A percentile compares a stretch with the other conserved stretches of the same genome.
Conservation (phyloP, 768 basidiomycete species). For the Russula olivacea region DNA sequence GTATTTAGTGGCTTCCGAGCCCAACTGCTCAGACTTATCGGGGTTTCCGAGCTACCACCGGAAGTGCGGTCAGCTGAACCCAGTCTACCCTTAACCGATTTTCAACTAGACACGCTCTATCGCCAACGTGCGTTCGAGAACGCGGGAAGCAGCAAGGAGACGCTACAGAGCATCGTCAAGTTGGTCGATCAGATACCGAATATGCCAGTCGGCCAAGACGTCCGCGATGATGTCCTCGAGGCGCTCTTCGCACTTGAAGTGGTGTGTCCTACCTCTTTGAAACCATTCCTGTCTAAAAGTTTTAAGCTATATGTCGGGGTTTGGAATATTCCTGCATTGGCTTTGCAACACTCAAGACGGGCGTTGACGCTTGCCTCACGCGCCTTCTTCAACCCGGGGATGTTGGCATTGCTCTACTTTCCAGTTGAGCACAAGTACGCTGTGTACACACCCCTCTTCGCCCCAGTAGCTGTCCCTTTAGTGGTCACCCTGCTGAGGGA, state of each 20-base stretch:
- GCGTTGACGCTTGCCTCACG: constrained; percentile 65
- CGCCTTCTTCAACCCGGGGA: constrained; percentile 95
- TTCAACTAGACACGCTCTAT: constrained; percentile 79
- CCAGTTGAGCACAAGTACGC: constrained; percentile 97
- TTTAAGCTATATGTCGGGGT: constrained; percentile 39
- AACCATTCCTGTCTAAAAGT: neutral
- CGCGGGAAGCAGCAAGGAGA: constrained; percentile 58
- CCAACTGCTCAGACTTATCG: constrained; percentile 78
- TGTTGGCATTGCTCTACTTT: constrained; percentile 94
- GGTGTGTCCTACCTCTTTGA: constrained; percentile 40
- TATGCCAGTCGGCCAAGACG: constrained; percentile 84
- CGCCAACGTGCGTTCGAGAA: constrained; percentile 69
- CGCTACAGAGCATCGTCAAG: constrained; percentile 74
- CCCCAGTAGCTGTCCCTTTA: constrained; percentile 80
- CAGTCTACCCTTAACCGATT: constrained; percentile 44
- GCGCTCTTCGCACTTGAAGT: constrained; percentile 68
- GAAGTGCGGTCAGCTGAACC: constrained; percentile 34
- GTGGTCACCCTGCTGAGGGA: constrained; percentile 71
- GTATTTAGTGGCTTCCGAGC: constrained; percentile 59
- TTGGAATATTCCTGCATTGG: constrained; percentile 36
- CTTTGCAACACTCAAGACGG: constrained; percentile 54
- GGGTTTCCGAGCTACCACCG: constrained; percentile 57
- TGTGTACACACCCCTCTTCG: constrained; percentile 93
- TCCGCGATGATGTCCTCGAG: constrained; percentile 62
- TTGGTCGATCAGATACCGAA: constrained; percentile 81